These are phyloP conservation scores for Gymnopilus junonius DNA, from an alignment of 768 basidiomycete genomes.

Conservation along the genomic window DNA sequence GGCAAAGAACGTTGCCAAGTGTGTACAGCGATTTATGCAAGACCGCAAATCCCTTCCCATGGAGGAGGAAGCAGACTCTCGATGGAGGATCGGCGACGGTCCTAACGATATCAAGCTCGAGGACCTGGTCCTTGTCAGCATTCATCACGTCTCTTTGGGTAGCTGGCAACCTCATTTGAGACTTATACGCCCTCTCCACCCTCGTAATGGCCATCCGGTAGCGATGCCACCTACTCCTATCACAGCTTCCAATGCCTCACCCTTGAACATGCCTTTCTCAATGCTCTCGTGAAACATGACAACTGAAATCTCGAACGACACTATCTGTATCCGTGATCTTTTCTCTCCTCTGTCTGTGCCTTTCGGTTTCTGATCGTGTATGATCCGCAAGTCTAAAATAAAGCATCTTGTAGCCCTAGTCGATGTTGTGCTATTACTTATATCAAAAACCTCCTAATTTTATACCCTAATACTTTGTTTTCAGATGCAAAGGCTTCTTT, in stretches of 20 bases:
- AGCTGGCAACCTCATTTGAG: conserved; percentile 83
- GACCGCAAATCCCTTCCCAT: conserved; percentile 34
- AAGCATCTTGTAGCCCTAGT: background rate
- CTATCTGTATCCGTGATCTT: background rate
- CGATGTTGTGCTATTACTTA: background rate
- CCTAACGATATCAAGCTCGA: conserved; percentile 60
- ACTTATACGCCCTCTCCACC: conserved; percentile 44
- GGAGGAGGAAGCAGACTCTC: conserved; percentile 65
- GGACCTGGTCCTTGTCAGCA: conserved; percentile 73
- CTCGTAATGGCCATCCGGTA: conserved; percentile 1
- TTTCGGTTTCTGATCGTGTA: background rate
- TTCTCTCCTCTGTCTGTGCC: background rate
- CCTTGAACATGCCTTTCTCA: background rate
- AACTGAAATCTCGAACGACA: background rate
- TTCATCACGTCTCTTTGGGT: conserved; percentile 83
- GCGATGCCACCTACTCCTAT: conserved; percentile 13
- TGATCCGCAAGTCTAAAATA: background rate
- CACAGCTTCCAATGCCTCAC: conserved; percentile 8
- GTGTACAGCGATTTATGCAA: conserved; percentile 68
- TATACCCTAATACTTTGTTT: background rate
- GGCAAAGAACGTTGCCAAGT: conserved; percentile 81
- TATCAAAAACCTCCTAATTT: background rate
- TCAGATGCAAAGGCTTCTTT: background rate
- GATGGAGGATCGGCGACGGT: conserved; percentile 67
- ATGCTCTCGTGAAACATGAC: background rate